Percentiles rank a stretch among this genome's conserved stretches.
phyloP scores from a whole-genome alignment of 352 stramenopile genomes.

The Phytophthora hibernalis region DNA sequence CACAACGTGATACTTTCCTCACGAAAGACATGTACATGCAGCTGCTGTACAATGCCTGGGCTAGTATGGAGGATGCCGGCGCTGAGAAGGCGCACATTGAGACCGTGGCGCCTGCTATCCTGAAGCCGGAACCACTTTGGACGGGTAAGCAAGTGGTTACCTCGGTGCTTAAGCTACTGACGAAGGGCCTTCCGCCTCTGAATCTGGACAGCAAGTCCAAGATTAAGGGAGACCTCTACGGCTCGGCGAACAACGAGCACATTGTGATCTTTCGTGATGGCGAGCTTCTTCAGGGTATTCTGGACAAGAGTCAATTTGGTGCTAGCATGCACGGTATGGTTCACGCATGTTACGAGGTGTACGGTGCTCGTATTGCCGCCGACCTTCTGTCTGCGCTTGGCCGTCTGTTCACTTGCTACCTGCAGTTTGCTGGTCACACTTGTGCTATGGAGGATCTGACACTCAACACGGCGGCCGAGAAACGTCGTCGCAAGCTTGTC shows the following conservation, averaged over 20 bases:
- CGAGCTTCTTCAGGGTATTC: constrained; percentile 96
- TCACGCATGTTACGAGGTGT: constrained; percentile 96
- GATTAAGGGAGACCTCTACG: constrained; percentile 96
- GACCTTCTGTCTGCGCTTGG: constrained; percentile 85
- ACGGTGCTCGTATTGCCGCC: constrained; percentile 82
- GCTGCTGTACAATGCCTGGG: constrained; percentile 95
- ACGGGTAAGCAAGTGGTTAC: constrained; percentile 99
- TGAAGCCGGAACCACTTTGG: constrained; percentile 97
- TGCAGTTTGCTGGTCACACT: constrained; percentile 98
- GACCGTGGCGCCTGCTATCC: constrained; percentile 96
- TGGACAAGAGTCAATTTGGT: constrained; percentile 99
- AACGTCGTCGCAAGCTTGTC: constrained; percentile 91
- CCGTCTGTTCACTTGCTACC: constrained; percentile 97
- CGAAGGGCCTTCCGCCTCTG: constrained; percentile 89
- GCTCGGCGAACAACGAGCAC: constrained; percentile 95
- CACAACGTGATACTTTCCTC: constrained; percentile 98
- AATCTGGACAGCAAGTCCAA: constrained; percentile 96
- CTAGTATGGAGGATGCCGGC: constrained; percentile 95
- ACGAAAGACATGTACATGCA: constrained; percentile 99
- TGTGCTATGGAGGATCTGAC: constrained; percentile 99
- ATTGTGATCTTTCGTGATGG: constrained; percentile 96
- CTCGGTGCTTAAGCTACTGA: constrained; percentile 96
- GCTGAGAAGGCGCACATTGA: constrained; percentile 92
- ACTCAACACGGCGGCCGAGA: constrained; percentile 94
- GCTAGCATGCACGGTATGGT: constrained; percentile 98